Evolutionary conservation across 768 basidiomycete species (phyloP), one percentile per base, ranked within the genome.

Genomic region (Tylopilus subfusipes): DNA sequence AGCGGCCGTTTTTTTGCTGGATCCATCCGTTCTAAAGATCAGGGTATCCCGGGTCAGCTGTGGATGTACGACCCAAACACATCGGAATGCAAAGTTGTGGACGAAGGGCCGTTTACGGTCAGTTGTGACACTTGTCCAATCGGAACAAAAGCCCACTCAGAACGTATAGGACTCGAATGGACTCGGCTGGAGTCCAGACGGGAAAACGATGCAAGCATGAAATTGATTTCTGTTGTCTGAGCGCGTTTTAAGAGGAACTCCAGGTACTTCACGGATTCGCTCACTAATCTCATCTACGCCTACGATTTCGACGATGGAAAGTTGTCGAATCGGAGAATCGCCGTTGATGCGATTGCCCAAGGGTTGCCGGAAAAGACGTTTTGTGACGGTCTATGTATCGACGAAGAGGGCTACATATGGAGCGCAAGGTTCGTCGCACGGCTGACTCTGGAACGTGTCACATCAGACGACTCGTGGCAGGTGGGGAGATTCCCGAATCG

Each of bases 181-280:
- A 27, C 55, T 63, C 16, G 63, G 64, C 10, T 66, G 55, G 61
- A 66, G 61, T 38, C 53, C 57, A 2, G 61, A 63, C 25, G 55
- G 18, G 22, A 66, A 60, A 25, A 64, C 43, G 24, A 57, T 64
- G 61, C 54, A 56, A 60, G 63, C 52, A 56, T 39, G 12, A 48
- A 19, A 5, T 31, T 36, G 7, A 12, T 50, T n/a, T 52, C 21
- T 43, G 44, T 27, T 52, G 42, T 61, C 54, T 34, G 40, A 55
- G 48, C 50, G 21, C 49, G 36, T 38, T 49, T 42, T 48, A 33
- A 58, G 43, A 56, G 47, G 43, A 46, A 40, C 48, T 43, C n/a
- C 58, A 86, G 85, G 67, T 86, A 85, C 70, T 86, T 86, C 65
- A 86, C 85, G 52, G 83, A 88, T 66, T 87, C 84, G 2, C 68